Evolutionary conservation across 176 grass and related monocot genomes (phyloP), one percentile per base, ranked within the genome.

Genomic region (Oryza meridionalis): DNA sequence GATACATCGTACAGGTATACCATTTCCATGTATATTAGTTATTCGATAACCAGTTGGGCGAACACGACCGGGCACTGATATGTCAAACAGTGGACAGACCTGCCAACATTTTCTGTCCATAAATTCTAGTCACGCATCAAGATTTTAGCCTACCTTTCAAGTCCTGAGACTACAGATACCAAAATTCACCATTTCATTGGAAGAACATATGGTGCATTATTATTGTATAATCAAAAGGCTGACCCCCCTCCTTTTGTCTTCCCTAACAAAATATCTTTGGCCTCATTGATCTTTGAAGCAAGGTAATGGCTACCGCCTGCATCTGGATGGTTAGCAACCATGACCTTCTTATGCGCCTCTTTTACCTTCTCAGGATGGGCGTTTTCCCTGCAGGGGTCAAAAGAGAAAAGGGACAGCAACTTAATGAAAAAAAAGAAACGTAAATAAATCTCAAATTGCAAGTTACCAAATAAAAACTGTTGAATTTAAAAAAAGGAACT

Each of bases 251-350:
- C 91, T 75, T 96, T 93, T 13, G 81, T 93, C 73, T 93, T 93
- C 65, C 94, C 91, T 43, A 91, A 75, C 49, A 97, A 7, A 14
- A 91, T 43, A 76, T 97, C 94, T 72, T 97, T 93, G 3, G 94
- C 91, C 79, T 97, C 94, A 3, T 93, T 97, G n/a, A 93, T 93
- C 77, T 97, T 97, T 13, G 94, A 97, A 77, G 94, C 94, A 79
- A 97, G 88, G 82, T 97, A 97, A 88, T 97, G 78, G 68, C 94
- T 97, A 42, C 94, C 94, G 45, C 94, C 94, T 0, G 91, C 91
- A 81, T 97, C 94, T 6, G 91, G 91, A 91, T 93, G 91, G 69
- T 97, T 97, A 2, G 91, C 91, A 16, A 97, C 89, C 94, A 97
- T 91, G 21, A 97, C 91, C 84, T 89, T 93, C 70, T 84, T 97